Percentiles rank a stretch among this genome's conserved stretches.
Conservation (phyloP, 2,329 filamentous ascomycete genomes). For the Aspergillus texensis region DNA sequence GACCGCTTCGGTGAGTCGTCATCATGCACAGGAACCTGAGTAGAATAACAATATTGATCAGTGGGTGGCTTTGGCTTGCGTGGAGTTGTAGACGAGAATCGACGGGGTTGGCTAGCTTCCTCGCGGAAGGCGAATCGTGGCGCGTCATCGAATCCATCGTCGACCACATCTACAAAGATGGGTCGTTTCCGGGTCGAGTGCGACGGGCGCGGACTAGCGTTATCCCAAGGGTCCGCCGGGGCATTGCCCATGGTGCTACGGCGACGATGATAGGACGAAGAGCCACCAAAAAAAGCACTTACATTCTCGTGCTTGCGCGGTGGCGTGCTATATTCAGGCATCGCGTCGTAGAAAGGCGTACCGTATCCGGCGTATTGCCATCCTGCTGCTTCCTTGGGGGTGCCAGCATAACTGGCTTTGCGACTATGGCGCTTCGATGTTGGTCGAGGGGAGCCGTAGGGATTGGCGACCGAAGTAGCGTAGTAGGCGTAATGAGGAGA, state of each 20-base stretch:
- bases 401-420: conserved; percentile 58
- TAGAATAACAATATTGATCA: conserved; percentile 56
- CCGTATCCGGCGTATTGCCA: conserved; percentile 49
- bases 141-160: conserved; percentile 56
- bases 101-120: conserved; percentile 37
- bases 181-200: conserved; percentile 52
- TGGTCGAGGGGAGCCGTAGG: conserved; percentile 49
- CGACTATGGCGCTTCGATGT: conserved; percentile 56
- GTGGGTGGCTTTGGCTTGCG: conserved; percentile 48
- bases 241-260: conserved; percentile 51
- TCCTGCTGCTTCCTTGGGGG: conserved; percentile 39
- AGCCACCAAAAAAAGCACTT: conserved; percentile 60
- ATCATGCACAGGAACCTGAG: conserved; percentile 59
- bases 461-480: conserved; percentile 56
- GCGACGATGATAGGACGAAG: conserved; percentile 40
- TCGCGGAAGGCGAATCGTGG: conserved; percentile 50
- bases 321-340: conserved; percentile 54
- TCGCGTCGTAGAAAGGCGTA: conserved; percentile 50
- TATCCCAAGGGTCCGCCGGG: conserved; percentile 25
- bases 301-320: conserved; percentile 64
- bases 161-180: conserved; percentile 60
- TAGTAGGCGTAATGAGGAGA: conserved; percentile 57
- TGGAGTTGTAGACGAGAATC: conserved; percentile 37
- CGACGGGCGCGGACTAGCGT: conserved; percentile 24
- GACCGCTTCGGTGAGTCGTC: conserved; percentile 54